Evolutionary conservation across 805 yeast genomes (phyloP), one percentile per base, ranked within the genome.

Genomic region (Clavispora vitiphila): DNA sequence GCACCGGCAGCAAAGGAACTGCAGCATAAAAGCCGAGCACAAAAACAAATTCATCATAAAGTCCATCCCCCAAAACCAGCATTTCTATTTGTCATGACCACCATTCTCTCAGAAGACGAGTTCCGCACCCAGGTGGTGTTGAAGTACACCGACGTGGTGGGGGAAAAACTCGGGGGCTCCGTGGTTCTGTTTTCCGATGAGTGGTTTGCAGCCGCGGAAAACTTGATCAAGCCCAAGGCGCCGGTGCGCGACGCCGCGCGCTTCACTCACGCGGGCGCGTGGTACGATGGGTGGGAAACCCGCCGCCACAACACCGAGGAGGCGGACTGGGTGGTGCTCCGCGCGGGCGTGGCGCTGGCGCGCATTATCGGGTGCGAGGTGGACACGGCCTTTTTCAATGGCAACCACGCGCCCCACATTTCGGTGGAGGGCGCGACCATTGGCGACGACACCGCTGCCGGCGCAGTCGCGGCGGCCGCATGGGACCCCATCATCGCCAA

Each of bases 271-370:
- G 77, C 90, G 3, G 98, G 98, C 39, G 96, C 96, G 4, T 91
- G 97, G 96, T 91, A 87, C 60, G 99, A 91, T 53, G 99, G 99
- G 18, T 91, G 98, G 98, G 98, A 91, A 64, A 91, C 98, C 10
- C 76, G 97, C 60, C 77, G 99, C 65, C 99, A 91, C 71, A 91
- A 91, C 62, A 66, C 78, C 1, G 86, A 72, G 41, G 87, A 79
- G 41, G 84, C 85, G 32, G 99, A 91, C 59, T 91, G 93, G 88
- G 96, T 86, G 15, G 70, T 86, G 22, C 65, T 90, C 61, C 76
- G 78, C 58, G 71, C 87, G 61, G 98, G 98, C 15, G 97, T 90
- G 16, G 69, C 86, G 2, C 73, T 84, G 22, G 96, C 97, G 1
- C 72, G 72, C 36, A 61, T 91, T 43, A 73, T 85, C 37, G 99